Conservation (phyloP, 306 rosid species). For the Cucumis cinereus region DNA sequence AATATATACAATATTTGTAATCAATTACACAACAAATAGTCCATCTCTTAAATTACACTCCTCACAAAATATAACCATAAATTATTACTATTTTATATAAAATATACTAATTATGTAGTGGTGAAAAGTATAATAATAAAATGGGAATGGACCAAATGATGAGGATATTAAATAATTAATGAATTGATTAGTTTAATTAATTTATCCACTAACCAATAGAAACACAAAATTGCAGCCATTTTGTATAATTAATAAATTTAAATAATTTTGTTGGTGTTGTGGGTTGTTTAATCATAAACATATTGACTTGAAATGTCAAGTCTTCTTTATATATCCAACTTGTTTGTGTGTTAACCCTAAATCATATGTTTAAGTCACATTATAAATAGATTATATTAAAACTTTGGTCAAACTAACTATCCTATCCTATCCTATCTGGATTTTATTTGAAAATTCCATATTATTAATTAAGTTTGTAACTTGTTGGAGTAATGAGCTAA, state of each 20-base stretch:
- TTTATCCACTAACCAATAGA: not conserved
- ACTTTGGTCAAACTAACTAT: not conserved
- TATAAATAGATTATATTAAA: not conserved
- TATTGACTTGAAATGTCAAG: conserved; percentile 7
- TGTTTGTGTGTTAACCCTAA: not conserved
- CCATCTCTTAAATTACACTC: not conserved
- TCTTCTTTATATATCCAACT: conserved; percentile 3
- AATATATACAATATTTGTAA: not conserved
- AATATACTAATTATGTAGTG: not conserved
- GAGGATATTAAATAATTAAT: not conserved
- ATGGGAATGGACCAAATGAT: not conserved
- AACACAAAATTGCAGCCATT: not conserved
- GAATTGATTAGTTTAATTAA: not conserved
- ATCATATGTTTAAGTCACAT: not conserved
- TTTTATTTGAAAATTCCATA: not conserved
- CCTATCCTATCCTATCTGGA: not conserved
- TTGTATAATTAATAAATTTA: not conserved
- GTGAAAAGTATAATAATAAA: not conserved
- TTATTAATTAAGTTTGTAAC: not conserved
- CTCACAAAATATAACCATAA: not conserved
- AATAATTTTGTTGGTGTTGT: not conserved
- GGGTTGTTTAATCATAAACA: not conserved
- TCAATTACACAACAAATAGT: not conserved
- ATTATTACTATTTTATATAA: not conserved
- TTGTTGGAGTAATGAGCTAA: too few relatives aligned